Base-by-base conservation (phyloP, 208 protist genomes). In the Wallacemonas rigidus region DNA sequence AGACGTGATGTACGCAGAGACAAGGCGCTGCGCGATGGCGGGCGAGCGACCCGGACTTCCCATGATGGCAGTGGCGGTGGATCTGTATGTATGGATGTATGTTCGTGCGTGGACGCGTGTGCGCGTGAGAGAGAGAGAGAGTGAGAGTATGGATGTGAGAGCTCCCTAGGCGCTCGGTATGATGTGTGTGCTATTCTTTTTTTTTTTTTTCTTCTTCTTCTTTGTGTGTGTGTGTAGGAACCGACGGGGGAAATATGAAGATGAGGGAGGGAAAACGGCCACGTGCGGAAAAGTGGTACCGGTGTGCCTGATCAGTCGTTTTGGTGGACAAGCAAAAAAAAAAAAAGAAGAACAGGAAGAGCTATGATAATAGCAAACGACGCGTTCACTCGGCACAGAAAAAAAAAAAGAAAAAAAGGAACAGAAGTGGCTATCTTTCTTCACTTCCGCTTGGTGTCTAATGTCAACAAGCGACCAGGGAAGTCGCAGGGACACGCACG, bases 1-100 rank as follows among this genome's bases (percentile, higher is more conserved):
- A n/a, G 74, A n/a, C 2, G 83, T 91, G 38, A 91, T 78, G 74
- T 91, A 91, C 9, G 82, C 86, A 58, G 84, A 80, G 15, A 88
- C 83, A 14, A 91, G 74, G 40, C 78, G 75, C 69, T 76, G 79
- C n/a, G 82, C 77, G 45, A 84, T 77, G n/a, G 62, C 44, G 11
- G 62, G 70, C 5, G 64, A 47, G 41, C 60, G 60, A 26, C n/a
- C 26, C 15, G 43, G 41, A 41, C 6, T 26, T 8, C 8, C 9
- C 60, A 65, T 65, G 35, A 38, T 62, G 26, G 0, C 26, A 26
- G 26, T 26, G 26, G 0, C 26, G 26, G 26, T 26, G 26, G 26
- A 0, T 26, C 26, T 26, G 26, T 26, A 26, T 26, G 26, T 26
- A 26, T 26, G 26, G 26, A 26, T 26, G 26, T 26, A 26, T 26